phyloP scores from a whole-genome alignment of 1,284 basidiomycete species.

The Hypsizygus ulmarius region DNA sequence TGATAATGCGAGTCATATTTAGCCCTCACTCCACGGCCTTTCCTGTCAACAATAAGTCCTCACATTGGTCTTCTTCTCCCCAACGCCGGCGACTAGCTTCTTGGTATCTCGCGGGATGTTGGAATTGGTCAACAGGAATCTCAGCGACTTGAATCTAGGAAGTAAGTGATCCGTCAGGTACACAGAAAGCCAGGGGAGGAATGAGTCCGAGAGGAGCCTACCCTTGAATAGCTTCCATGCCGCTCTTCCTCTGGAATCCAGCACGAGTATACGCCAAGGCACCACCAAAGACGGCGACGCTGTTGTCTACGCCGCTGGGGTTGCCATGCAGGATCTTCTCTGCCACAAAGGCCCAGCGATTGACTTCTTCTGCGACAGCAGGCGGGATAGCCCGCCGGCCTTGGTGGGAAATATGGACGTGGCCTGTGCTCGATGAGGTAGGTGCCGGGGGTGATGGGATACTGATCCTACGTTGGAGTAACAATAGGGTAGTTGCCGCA shows the following conservation, averaged over 20 bases:
- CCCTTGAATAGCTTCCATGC: slow-evolving; percentile 86
- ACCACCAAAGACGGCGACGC: slow-evolving; percentile 91
- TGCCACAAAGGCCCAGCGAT: slow-evolving; percentile 91
- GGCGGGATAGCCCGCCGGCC: slow-evolving; percentile 63
- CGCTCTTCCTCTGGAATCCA: slow-evolving; percentile 71
- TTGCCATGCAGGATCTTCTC: slow-evolving; percentile 98
- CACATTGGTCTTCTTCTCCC: slow-evolving; percentile 66
- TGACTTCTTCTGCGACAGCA: slow-evolving; percentile 72
- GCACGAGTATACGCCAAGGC: slow-evolving; percentile 89
- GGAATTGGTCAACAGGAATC: slow-evolving; percentile 91
- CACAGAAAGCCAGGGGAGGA: slow-evolving; percentile 8
- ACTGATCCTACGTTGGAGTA: slow-evolving; percentile 63
- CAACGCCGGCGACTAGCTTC: slow-evolving; percentile 88
- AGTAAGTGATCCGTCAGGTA: slow-evolving; percentile 18
- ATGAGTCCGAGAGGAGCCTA: slow-evolving; percentile 39
- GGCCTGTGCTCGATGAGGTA: slow-evolving; percentile 42
- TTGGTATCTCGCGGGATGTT: slow-evolving; percentile 93
- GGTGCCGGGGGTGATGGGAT: slow-evolving; percentile 50
- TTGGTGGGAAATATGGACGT: slow-evolving; percentile 60
- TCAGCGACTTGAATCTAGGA: slow-evolving; percentile 48
- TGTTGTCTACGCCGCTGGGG: slow-evolving; percentile 97
- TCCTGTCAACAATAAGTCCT: slow-evolving; percentile 25
- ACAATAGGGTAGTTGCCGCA: slow-evolving; percentile 77
- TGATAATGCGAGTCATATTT: slow-evolving; percentile 28
- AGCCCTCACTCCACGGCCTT: slow-evolving; percentile 8